A percentile compares a stretch with the other conserved stretches of the same genome.
phyloP scores from a whole-genome alignment of 2,329 filamentous ascomycete species.

The Remersonia thermophila region DNA sequence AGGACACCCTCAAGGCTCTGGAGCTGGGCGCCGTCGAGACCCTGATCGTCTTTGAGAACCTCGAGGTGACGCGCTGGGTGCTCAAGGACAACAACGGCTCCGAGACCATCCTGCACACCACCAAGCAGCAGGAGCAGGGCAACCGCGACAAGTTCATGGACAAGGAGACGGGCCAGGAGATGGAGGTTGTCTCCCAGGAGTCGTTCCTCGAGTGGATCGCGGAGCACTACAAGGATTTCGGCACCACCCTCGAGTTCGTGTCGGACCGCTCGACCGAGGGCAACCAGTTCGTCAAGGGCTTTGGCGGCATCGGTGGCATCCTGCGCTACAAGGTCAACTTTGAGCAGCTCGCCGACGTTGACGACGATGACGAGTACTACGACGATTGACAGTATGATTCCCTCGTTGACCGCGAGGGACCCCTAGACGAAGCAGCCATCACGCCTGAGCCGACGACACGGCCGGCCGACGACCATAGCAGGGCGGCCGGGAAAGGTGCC shows the following conservation, averaged over 20 bases:
- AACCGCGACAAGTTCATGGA: constrained; percentile 84
- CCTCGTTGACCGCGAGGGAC: constrained; percentile 83
- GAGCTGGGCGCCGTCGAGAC: constrained; percentile 92
- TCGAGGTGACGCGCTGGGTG: constrained; percentile 85
- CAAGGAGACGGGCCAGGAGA: constrained; percentile 90
- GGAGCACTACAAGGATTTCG: constrained; percentile 96
- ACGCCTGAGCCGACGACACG: constrained; percentile 20
- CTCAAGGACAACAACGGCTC: constrained; percentile 66
- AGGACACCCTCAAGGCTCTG: constrained; percentile 92
- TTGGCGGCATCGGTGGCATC: constrained; percentile 94
- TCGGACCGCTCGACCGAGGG: constrained; percentile 95
- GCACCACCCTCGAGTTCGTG: constrained; percentile 90
- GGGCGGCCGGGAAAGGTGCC: constrained; percentile 20
- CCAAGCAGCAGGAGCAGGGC: constrained; percentile 64
- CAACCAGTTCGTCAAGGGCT: constrained; percentile 99
- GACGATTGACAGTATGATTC: constrained; percentile 79
- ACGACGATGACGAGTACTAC: constrained; percentile 89
- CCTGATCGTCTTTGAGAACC: constrained; percentile 92
- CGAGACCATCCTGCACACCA: constrained; percentile 73
- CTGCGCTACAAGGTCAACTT: constrained; percentile 99
- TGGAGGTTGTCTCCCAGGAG: constrained; percentile 79
- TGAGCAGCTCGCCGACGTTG: constrained; percentile 87
- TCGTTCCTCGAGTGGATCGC: constrained; percentile 99
- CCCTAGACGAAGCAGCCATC: constrained; percentile 46
- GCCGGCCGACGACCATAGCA: constrained; percentile 17